These are phyloP conservation scores for Lentinula aciculospora DNA, from an alignment of 768 basidiomycete genomes.

Conservation along the genomic window DNA sequence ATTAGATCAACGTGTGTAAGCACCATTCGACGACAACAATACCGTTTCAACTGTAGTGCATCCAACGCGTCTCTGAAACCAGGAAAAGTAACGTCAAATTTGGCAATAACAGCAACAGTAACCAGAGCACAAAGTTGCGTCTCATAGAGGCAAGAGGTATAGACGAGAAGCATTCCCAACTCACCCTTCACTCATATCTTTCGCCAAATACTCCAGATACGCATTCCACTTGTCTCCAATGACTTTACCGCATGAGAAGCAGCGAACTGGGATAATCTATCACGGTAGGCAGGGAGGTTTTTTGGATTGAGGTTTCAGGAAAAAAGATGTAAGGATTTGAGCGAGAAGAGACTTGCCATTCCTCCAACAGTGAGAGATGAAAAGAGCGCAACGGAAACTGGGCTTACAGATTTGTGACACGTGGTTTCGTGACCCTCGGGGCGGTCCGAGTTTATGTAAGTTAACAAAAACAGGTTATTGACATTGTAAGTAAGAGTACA, in stretches of 20 bases:
- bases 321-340: background rate
- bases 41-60: constrained; percentile 83
- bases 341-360: background rate
- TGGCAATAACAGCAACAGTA: no score
- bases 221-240: constrained; percentile 94
- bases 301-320: background rate
- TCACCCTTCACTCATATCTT: constrained; percentile 86
- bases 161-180: constrained; percentile 19
- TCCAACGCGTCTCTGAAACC: constrained; percentile 77
- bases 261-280: constrained; percentile 94
- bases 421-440: background rate
- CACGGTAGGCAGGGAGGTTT: background rate
- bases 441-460: no score
- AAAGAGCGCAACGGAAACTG: background rate
- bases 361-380: background rate
- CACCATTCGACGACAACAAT: constrained; percentile 97
- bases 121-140: background rate
- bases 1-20: constrained; percentile 97
- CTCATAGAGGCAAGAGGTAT: background rate
- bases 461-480: no score
- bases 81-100: background rate
- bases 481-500: background rate
- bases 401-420: background rate
- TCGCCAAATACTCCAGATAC: constrained; percentile 76
- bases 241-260: constrained; percentile 96